Evolutionary conservation across 345 rosid genomes (phyloP), one percentile per base, ranked within the genome.

Genomic region (Aquilaria yunnanensis): DNA sequence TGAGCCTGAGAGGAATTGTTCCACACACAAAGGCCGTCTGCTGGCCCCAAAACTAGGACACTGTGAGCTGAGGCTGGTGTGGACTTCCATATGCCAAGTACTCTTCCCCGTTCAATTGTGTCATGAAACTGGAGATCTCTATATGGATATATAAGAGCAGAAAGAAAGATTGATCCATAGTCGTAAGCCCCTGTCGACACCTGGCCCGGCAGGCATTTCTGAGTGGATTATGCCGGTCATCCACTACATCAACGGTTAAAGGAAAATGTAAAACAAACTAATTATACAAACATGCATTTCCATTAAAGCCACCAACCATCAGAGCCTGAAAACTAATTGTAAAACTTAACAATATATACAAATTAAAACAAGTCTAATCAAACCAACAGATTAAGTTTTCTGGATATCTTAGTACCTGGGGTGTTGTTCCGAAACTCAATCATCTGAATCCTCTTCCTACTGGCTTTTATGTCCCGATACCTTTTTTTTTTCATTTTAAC

Each of bases 151-250:
- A 31, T 0, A 4, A 29, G 59, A 55, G 57, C 47, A 60, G 16
- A 96, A 81, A 31, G 97, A 77, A 5, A 90, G 86, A 75, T 90
- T 91, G 66, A 91, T 84, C 97, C 97, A 91, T 56, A 91, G 97
- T 74, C 86, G 97, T 33, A 91, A 72, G 14, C 96, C 97, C 66
- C 68, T 88, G 61, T 86, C 78, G 4, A 65, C 48, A 59, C 87
- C 97, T 55, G 71, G 78, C 60, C 78, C 87, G 31, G 87, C 96
- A 43, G 97, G 93, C 96, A 91, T 91, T 84, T 91, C 96, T 13
- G 93, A 88, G 75, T 91, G 97, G 76, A 91, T 75, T 47, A 91
- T 91, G 14, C 97, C 97, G 55, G 97, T 88, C 97, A 88, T 88
- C 97, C 97, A 91, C 90, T 88, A 75, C 43, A 37, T 37, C 43